Evolutionary conservation across 495 filamentous ascomycete species (phyloP).

Genomic region (Aspergillus leporis): DNA sequence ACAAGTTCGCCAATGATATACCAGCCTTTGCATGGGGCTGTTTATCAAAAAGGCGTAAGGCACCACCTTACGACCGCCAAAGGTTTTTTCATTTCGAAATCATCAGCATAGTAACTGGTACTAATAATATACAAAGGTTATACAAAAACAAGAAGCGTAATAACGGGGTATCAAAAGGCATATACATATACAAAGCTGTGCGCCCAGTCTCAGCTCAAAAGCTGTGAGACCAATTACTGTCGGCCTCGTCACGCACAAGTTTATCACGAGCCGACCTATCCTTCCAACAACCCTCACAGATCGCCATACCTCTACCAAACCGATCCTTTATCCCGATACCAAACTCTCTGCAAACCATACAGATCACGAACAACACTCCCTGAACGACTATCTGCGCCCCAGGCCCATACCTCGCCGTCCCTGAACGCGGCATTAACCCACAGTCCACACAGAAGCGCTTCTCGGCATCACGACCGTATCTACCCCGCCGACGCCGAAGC

Average conservation of each 20-base stretch:
- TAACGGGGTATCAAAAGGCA: not conserved
- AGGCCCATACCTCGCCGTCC: conserved; percentile 33
- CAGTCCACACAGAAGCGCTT: conserved; percentile 43
- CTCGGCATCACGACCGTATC: conserved; percentile 21
- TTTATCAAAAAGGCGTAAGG: too few species aligned
- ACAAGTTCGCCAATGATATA: too few species aligned
- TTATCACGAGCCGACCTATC: not conserved
- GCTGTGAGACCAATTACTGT: not conserved
- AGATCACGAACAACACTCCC: conserved; percentile 28
- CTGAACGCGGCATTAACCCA: conserved; percentile 28
- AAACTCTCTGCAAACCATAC: conserved; percentile 31
- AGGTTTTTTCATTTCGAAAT: too few species aligned
- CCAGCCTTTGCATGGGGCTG: too few species aligned
- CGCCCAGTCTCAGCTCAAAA: not conserved
- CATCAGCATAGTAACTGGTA: too few species aligned
- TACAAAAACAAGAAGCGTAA: too few species aligned
- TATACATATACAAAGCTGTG: too few species aligned
- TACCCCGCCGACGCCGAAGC: conserved; percentile 26
- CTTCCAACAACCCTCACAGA: conserved; percentile 9
- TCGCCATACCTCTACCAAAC: conserved; percentile 12
- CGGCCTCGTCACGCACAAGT: not conserved
- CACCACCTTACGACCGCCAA: too few species aligned
- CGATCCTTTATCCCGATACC: conserved; percentile 17
- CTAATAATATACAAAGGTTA: too few species aligned
- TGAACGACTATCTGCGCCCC: conserved; percentile 28